A percentile compares a stretch with the other conserved stretches of the same genome.
Evolutionary conservation across 768 basidiomycete genomes (phyloP).

Genomic region (Collybiopsis confluens): DNA sequence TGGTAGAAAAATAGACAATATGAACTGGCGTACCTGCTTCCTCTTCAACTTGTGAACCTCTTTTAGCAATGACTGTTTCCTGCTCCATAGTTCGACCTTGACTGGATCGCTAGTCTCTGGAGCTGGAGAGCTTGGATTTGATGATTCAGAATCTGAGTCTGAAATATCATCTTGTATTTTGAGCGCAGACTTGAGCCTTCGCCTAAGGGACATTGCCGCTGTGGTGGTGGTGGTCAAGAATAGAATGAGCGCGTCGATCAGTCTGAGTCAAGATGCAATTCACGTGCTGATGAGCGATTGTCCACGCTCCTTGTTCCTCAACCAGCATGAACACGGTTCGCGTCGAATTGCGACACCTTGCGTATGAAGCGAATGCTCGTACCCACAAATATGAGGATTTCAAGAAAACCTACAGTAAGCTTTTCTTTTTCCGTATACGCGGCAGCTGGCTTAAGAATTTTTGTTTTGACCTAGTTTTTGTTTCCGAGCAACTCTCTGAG

Average conservation of each 20-base stretch:
- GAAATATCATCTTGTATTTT: not conserved
- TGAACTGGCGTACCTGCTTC: not conserved
- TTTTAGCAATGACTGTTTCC: conserved; percentile 2
- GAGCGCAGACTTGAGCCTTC: not conserved
- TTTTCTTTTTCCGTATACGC: not conserved
- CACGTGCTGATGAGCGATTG: conserved; percentile 1
- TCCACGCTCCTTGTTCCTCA: not conserved
- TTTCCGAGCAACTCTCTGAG: not conserved
- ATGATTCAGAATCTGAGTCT: not conserved
- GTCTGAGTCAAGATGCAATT: not conserved
- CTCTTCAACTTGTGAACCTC: conserved; percentile 6
- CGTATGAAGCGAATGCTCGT: not conserved
- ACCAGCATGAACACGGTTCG: not conserved
- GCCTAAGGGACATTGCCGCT: conserved; percentile 2
- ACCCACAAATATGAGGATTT: not conserved
- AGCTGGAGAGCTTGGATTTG: not conserved
- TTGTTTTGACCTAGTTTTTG: not conserved
- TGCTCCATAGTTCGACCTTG: conserved; percentile 1
- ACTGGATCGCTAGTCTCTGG: not conserved
- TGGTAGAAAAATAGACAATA: not conserved
- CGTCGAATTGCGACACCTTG: not conserved
- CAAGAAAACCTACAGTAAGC: not conserved
- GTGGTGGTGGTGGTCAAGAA: not conserved
- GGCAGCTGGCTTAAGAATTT: not conserved
- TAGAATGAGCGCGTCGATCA: not conserved